Conservation (phyloP, 345 rosid species). For the Eucalyptus regnans region DNA sequence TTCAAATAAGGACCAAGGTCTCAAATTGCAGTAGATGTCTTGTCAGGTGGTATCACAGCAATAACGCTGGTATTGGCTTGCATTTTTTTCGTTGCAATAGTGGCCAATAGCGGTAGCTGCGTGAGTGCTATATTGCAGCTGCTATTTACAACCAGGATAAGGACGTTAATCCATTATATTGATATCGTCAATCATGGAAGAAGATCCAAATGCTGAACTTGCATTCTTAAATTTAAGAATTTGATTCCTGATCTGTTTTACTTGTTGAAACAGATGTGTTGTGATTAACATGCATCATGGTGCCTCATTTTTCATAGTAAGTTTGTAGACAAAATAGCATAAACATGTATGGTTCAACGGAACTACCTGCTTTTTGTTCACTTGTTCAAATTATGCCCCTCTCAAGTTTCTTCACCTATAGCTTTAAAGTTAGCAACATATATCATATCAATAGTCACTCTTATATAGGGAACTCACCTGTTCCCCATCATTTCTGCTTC, state of each 20-base stretch:
- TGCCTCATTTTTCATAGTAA: not conserved
- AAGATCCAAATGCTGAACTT: not conserved
- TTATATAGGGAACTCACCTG: not conserved
- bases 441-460: not conserved
- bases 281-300: not conserved
- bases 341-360: not conserved
- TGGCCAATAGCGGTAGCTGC: not conserved
- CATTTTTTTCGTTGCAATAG: not conserved
- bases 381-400: not conserved
- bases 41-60: not conserved
- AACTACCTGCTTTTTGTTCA: not conserved
- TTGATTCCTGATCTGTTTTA: not conserved
- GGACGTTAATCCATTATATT: not conserved
- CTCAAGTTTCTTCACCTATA: not conserved
- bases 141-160: not conserved
- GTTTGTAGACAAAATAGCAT: not conserved
- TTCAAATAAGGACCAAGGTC: not conserved
- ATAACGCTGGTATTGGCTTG: not conserved
- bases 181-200: not conserved
- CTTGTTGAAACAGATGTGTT: not conserved
- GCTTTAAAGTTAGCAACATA: not conserved
- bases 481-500: not conserved
- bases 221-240: not conserved
- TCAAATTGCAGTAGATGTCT: not conserved
- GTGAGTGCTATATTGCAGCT: not conserved